A percentile compares a stretch with the other conserved stretches of the same genome.
Conservation (phyloP, 306 rosid genomes). For the Vigna hirtella region DNA sequence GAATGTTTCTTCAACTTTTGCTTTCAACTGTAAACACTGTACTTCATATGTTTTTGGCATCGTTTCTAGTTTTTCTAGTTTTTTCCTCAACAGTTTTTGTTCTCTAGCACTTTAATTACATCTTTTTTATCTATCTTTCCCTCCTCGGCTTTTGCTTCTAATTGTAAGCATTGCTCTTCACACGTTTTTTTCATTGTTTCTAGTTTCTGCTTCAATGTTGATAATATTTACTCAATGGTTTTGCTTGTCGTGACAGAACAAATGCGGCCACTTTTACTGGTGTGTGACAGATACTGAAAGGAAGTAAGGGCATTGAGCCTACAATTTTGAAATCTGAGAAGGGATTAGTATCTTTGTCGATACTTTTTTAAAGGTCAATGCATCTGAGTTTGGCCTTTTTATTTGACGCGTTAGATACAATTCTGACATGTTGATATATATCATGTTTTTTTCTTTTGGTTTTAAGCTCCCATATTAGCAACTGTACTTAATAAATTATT, state of each 20-base stretch:
- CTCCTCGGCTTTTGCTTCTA: too few species aligned
- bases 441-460: background rate
- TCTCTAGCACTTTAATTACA: too few species aligned
- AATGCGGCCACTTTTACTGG: background rate
- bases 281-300: background rate
- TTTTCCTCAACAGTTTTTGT: too few species aligned
- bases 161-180: too few species aligned
- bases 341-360: conserved; percentile 6
- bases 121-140: too few species aligned
- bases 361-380: conserved; percentile 13
- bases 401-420: background rate
- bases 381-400: background rate
- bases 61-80: too few species aligned
- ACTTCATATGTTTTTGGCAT: too few species aligned
- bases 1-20: too few species aligned
- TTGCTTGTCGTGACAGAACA: conserved; percentile 9
- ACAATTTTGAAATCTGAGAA: conserved; percentile 36
- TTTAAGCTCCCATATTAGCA: conserved; percentile 11
- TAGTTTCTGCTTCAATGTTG: background rate
- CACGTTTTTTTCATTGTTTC: too few species aligned
- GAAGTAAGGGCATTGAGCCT: conserved; percentile 12
- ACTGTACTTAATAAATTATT: conserved; percentile 20
- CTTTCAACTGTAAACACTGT: too few species aligned
- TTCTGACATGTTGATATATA: conserved; percentile 33
- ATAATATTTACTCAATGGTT: background rate